Evolutionary conservation across 78 protist species (phyloP), one percentile per base, ranked within the genome.

Genomic region (Dictyostelium intermedium): DNA sequence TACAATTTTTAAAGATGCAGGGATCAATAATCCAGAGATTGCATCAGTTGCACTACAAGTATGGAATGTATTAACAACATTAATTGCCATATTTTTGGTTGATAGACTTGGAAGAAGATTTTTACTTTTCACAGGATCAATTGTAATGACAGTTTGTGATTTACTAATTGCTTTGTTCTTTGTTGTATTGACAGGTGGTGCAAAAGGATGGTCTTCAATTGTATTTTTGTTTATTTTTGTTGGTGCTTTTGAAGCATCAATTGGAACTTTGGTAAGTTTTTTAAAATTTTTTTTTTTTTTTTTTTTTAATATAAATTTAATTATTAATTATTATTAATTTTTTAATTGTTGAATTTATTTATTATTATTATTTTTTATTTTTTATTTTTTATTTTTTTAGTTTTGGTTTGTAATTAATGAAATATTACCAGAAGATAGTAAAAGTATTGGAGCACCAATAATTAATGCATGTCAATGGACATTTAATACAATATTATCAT

Each of bases 351-450:
- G n/a, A n/a, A 14, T 5, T n/a, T 2, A n/a, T 7, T 7, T 3
- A 7, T 32, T 56, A 27, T 11, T 16, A 81, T 43, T 25, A 5
- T 14, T 27, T n/a, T 8, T 20, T 34, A 6, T n/a, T 23, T 34
- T 18, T 23, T 60, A 16, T 60, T 34, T 53, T 10, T 41, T 11
- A 14, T 18, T 18, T 53, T 27, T 50, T 18, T 20, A 27, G 63
- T 87, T 87, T 79, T 87, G 93, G 93, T 87, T 87, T 30, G 93
- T 87, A 3, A 78, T 87, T 1, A 87, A 87, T 63, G 93, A 87
- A 63, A 61, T 87, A 39, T 47, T 87, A 11, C 85, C 80, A 41
- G 93, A 87, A 5, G 93, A 87, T 43, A 60, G 47, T n/a, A 87
- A 87, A 82, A 61, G 70, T 41, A 87, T 87, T 78, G 93, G 93